phyloP scores from a whole-genome alignment of 2,329 filamentous ascomycete species.

The Grosmannia serpens region DNA sequence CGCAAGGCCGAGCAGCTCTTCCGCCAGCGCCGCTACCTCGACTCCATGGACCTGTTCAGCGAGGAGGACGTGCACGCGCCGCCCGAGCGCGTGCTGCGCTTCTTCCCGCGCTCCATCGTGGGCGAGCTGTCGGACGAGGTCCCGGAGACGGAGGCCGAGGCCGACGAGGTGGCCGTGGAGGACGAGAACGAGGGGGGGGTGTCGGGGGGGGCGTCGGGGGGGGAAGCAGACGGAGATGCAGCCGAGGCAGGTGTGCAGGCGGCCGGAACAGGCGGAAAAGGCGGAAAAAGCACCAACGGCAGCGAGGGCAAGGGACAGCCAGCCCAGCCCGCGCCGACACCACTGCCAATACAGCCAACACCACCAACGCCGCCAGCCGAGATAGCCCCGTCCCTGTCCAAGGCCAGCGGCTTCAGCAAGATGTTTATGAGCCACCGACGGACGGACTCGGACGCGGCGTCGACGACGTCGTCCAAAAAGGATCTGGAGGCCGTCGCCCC shows the following conservation, averaged over 20 bases:
- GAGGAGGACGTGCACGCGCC: constrained; percentile 77
- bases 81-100: constrained; percentile 71
- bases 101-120: constrained; percentile 77
- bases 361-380: background rate
- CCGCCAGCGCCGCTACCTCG: constrained; percentile 67
- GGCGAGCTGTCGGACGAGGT: constrained; percentile 57
- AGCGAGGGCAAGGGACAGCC: background rate
- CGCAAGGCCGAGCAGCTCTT: constrained; percentile 83
- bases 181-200: constrained; percentile 18
- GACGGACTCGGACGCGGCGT: constrained; percentile 40
- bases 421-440: constrained; percentile 40
- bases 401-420: constrained; percentile 36
- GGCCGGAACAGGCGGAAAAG: constrained; percentile 9
- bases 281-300: background rate
- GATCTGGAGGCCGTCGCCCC: constrained; percentile 40
- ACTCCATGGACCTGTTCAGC: constrained; percentile 79
- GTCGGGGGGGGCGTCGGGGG: constrained; percentile 19
- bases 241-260: background rate
- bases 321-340: background rate
- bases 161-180: constrained; percentile 22
- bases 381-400: background rate
- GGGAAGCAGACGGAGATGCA: background rate
- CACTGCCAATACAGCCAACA: background rate
- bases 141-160: constrained; percentile 19
- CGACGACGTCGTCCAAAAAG: constrained; percentile 38